Percentiles rank a stretch among this genome's conserved stretches.
Conservation (phyloP, 1,284 basidiomycete genomes). For the Trametes versicolor region DNA sequence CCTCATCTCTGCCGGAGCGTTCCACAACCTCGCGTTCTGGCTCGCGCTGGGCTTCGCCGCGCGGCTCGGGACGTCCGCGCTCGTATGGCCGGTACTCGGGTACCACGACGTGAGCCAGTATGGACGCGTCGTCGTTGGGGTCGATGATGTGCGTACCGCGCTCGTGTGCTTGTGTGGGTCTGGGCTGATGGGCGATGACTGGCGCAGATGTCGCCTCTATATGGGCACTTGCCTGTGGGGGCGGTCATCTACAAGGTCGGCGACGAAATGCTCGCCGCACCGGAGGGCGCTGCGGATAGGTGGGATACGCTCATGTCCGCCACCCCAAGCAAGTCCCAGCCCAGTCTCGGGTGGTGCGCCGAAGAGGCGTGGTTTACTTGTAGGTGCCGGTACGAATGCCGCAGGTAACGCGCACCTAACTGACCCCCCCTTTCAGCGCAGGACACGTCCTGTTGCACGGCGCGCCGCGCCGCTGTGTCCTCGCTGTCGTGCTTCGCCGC, state of each 20-base stretch:
- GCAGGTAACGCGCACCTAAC: background rate
- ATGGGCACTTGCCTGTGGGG: conserved; percentile 58
- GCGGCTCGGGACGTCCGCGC: conserved; percentile 20
- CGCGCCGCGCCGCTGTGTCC: conserved; percentile 1
- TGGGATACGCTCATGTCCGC: conserved; percentile 59
- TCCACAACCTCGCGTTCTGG: conserved; percentile 62
- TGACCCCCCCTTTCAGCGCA: conserved; percentile 30
- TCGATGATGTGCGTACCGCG: conserved; percentile 54
- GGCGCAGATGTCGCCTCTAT: conserved; percentile 65
- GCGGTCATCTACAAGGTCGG: conserved; percentile 66
- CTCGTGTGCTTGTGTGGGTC: background rate
- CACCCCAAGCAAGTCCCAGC: background rate
- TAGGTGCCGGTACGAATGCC: conserved; percentile 30
- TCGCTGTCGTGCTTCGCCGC: conserved; percentile 58
- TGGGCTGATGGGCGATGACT: background rate
- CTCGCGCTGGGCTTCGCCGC: conserved; percentile 30
- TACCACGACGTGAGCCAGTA: conserved; percentile 59
- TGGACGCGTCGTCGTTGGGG: conserved; percentile 61
- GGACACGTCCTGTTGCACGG: conserved; percentile 30
- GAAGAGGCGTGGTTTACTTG: conserved; percentile 46
- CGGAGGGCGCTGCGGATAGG: conserved; percentile 39
- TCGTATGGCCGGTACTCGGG: conserved; percentile 50
- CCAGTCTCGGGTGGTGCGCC: conserved; percentile 68
- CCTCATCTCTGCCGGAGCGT: conserved; percentile 72
- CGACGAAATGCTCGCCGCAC: conserved; percentile 55